Percentiles rank a stretch among this genome's conserved stretches.
phyloP scores from a whole-genome alignment of 257 asterid species.

The Linaria vulgaris region DNA sequence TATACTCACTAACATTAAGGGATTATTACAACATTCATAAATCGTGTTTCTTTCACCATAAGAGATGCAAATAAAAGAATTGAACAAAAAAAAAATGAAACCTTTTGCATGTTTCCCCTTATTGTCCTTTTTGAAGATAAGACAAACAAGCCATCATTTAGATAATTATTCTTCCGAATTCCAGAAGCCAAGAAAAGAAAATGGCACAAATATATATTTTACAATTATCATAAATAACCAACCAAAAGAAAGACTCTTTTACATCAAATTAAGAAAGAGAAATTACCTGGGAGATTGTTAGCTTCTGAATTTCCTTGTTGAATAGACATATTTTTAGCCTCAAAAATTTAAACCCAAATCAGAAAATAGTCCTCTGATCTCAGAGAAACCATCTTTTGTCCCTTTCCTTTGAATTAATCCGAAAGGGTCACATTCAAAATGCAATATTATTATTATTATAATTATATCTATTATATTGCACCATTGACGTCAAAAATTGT shows the following conservation, averaged over 20 bases:
- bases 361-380: neutral
- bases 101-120: too few species aligned
- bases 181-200: neutral
- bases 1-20: neutral
- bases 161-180: neutral
- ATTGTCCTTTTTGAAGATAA: too few species aligned
- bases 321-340: neutral
- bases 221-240: neutral
- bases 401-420: constrained; percentile 5
- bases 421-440: constrained; percentile 3
- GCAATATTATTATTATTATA: too few species aligned
- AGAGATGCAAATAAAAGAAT: too few species aligned
- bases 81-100: too few species aligned
- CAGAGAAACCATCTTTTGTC: neutral
- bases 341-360: constrained; percentile 9
- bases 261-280: neutral
- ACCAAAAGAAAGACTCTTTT: neutral
- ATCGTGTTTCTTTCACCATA: too few species aligned
- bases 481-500: neutral
- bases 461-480: neutral
- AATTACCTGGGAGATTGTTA: neutral
- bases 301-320: neutral
- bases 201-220: neutral
- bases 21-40: neutral
- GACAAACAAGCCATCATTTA: neutral